phyloP scores from a whole-genome alignment of 768 basidiomycete species.

The Boletus speciosus region DNA sequence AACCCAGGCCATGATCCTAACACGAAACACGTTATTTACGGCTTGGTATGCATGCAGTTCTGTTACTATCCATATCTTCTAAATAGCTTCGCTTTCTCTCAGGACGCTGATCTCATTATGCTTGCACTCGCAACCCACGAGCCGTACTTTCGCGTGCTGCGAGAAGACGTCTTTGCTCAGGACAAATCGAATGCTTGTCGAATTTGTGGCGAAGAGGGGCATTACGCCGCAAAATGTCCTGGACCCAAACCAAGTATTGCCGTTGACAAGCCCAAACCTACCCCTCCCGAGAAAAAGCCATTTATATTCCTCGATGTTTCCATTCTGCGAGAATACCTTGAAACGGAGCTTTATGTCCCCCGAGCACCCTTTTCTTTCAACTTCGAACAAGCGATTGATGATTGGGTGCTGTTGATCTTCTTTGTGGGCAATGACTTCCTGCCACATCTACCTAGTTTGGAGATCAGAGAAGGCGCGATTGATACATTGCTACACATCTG shows the following conservation, averaged over 20 bases:
- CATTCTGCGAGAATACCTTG: constrained; percentile 94
- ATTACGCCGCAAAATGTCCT: constrained; percentile 93
- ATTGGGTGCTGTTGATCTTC: constrained; percentile 99
- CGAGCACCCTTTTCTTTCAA: constrained; percentile 79
- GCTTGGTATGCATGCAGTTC: constrained; percentile 57
- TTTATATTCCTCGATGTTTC: constrained; percentile 99
- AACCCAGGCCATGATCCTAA: constrained; percentile 93
- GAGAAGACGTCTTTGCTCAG: constrained; percentile 96
- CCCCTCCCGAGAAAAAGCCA: constrained; percentile 71
- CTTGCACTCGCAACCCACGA: constrained; percentile 96
- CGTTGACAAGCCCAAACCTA: constrained; percentile 37
- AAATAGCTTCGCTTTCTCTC: constrained; percentile 6
- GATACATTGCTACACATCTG: constrained; percentile 95
- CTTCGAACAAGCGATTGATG: constrained; percentile 96
- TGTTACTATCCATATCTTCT: not conserved
- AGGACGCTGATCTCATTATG: constrained; percentile 99
- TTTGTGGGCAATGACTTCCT: constrained; percentile 99
- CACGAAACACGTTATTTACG: constrained; percentile 95
- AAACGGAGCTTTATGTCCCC: constrained; percentile 89
- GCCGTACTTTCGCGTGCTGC: constrained; percentile 94
- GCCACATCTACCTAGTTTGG: constrained; percentile 95
- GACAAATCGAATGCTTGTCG: constrained; percentile 78
- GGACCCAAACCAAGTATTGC: constrained; percentile 66
- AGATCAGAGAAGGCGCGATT: constrained; percentile 99
- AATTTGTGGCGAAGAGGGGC: constrained; percentile 91